Evolutionary conservation across 2,329 filamentous ascomycete genomes (phyloP).

Genomic region (Talaromyces sp.): DNA sequence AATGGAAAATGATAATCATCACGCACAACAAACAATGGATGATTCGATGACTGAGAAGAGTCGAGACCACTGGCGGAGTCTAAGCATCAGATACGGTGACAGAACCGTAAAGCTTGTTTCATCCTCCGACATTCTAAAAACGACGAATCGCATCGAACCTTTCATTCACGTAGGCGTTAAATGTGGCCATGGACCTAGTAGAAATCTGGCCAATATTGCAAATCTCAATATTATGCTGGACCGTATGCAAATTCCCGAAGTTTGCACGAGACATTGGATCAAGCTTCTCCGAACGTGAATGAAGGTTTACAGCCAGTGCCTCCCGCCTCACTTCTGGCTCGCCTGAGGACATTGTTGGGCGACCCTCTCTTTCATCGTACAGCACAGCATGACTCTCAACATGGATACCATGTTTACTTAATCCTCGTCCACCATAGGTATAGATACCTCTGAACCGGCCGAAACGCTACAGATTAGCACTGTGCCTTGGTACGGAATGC

Average conservation of each 20-base stretch:
- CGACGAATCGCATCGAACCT: not conserved
- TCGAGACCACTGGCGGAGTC: too few species aligned
- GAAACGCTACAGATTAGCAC: not conserved
- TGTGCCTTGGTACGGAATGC: not conserved
- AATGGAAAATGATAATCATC: not conserved
- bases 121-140: not conserved
- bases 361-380: conserved; percentile 23
- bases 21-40: not conserved
- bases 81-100: too few species aligned
- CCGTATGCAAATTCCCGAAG: conserved; percentile 38
- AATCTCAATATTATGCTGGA: conserved; percentile 42
- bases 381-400: conserved; percentile 36
- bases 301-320: conserved; percentile 31
- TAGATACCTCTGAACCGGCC: conserved; percentile 31
- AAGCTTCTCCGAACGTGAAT: conserved; percentile 21
- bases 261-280: conserved; percentile 35
- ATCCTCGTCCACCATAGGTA: conserved; percentile 36
- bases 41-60: not conserved
- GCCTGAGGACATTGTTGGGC: conserved; percentile 14
- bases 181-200: conserved; percentile 22
- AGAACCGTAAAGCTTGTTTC: not conserved
- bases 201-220: conserved; percentile 35
- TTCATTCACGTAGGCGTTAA: conserved; percentile 17
- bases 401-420: conserved; percentile 33
- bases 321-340: conserved; percentile 34